Base-by-base conservation (phyloP, 192 early-diverging fungal species). In the Umbelopsis isabellina region DNA sequence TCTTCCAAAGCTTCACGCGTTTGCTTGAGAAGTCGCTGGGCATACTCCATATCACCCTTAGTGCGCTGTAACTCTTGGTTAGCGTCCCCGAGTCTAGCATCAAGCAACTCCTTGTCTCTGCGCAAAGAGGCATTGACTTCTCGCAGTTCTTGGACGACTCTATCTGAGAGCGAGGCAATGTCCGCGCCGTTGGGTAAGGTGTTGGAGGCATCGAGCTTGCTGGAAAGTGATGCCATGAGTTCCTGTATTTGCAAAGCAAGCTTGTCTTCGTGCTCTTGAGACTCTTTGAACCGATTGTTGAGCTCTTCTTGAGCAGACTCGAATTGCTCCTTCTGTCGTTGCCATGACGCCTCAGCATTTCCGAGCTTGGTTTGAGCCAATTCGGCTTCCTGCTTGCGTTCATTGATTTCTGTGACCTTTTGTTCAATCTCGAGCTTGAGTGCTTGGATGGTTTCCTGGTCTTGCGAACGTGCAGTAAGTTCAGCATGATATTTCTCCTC, bases 161-260 rank as follows among this genome's bases (percentile, higher is more conserved):
- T 48, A 15, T 45, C 45, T 18, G 65, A 47, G 1, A 66, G 21
- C 37, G 46, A 47, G 2, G 65, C 46, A 66, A 45, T 48, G 18
- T 55, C 58, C 23, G 22, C 65, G 23, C 48, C 70, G 25, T 55
- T 37, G 2, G 44, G 21, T 9, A 30, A 13, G 45, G 37, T 22
- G 41, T 64, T 49, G 15, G 53, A 25, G 9, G 55, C 70, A 20
- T 71, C 70, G 46, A 64, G 22, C 33, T 64, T 27, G 25, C 11
- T 44, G 58, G 35, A 61, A 16, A 46, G 27, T 11, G 53, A 45
- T 5, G 58, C 37, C 49, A 51, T 51, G 25, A 49, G 50, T 33
- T 71, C 50, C 64, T 71, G 70, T 23, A 71, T 65, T n/a, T 61
- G 55, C 7, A 21, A 20, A 41, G 68, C 35, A n/a, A 71, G 20